Evolutionary conservation across 2,329 filamentous ascomycete species (phyloP).

Genomic region (Elsinoe perseae): DNA sequence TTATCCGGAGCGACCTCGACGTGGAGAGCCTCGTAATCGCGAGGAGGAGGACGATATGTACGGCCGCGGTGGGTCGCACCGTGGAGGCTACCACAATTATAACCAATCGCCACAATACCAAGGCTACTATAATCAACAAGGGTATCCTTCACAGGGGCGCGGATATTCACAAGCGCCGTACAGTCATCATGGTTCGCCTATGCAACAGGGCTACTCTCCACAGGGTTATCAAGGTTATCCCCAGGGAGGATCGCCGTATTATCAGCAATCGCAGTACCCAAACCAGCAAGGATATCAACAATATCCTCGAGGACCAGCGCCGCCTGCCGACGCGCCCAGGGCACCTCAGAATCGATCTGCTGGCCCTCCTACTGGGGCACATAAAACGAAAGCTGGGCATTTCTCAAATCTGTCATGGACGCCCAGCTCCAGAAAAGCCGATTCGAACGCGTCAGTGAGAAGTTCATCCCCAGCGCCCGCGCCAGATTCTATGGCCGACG

Average conservation of each 20-base stretch:
- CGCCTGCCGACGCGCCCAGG: conserved; percentile 36
- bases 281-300: conserved; percentile 45
- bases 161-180: conserved; percentile 44
- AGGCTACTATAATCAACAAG: conserved; percentile 38
- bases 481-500: conserved; percentile 23
- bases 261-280: conserved; percentile 24
- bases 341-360: conserved; percentile 42
- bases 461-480: conserved; percentile 25
- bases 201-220: conserved; percentile 52
- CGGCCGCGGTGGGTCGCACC: conserved; percentile 18
- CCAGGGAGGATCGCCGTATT: conserved; percentile 32
- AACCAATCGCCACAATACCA: conserved; percentile 52
- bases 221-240: conserved; percentile 39
- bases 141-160: conserved; percentile 54
- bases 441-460: conserved; percentile 18
- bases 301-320: conserved; percentile 32
- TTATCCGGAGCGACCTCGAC: conserved; percentile 14
- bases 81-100: conserved; percentile 29
- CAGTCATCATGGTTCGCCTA: conserved; percentile 35
- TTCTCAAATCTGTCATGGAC: conserved; percentile 68
- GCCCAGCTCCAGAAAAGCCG: conserved; percentile 32
- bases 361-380: conserved; percentile 28
- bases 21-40: conserved; percentile 15
- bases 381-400: conserved; percentile 51
- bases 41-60: conserved; percentile 19